phyloP scores from a whole-genome alignment of 148 eudicot species.

The Rhododendron vialii region DNA sequence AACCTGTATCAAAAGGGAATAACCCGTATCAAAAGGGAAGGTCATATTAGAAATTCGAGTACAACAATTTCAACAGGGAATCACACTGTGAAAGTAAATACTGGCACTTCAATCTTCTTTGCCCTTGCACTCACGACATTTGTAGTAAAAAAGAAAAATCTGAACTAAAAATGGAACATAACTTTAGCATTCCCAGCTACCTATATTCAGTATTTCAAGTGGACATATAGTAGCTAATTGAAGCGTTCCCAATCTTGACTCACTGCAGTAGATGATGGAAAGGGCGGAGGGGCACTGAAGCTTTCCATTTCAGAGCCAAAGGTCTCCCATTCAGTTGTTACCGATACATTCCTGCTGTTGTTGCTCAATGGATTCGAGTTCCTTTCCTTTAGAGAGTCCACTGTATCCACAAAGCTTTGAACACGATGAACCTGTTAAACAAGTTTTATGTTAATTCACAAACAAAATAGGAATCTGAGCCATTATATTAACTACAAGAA shows the following conservation, averaged over 20 bases:
- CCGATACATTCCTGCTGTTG: slow-evolving; percentile 24
- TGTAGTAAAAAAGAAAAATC: not conserved
- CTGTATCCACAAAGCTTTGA: slow-evolving; percentile 59
- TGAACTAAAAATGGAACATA: not conserved
- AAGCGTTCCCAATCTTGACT: slow-evolving; percentile 44
- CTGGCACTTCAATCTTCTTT: not conserved
- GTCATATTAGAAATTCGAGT: not conserved
- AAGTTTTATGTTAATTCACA: not conserved
- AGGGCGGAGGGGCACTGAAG: slow-evolving; percentile 26
- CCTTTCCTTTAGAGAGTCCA: slow-evolving; percentile 55
- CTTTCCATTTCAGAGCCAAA: slow-evolving; percentile 44
- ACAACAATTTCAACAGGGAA: not conserved
- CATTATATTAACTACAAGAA: not conserved
- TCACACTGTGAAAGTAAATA: not conserved
- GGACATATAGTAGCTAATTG: slow-evolving; percentile 13
- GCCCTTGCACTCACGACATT: not conserved
- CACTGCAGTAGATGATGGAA: slow-evolving; percentile 46
- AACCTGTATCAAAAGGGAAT: not conserved
- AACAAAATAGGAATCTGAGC: not conserved
- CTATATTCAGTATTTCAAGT: not conserved
- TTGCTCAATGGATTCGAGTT: slow-evolving; percentile 39
- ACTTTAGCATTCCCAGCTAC: not conserved
- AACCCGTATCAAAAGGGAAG: not conserved
- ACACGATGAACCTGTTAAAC: slow-evolving; percentile 66
- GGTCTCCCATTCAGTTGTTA: slow-evolving; percentile 48